phyloP scores from a whole-genome alignment of 192 early-diverging fungal genomes.

The Coemansia sp. region DNA sequence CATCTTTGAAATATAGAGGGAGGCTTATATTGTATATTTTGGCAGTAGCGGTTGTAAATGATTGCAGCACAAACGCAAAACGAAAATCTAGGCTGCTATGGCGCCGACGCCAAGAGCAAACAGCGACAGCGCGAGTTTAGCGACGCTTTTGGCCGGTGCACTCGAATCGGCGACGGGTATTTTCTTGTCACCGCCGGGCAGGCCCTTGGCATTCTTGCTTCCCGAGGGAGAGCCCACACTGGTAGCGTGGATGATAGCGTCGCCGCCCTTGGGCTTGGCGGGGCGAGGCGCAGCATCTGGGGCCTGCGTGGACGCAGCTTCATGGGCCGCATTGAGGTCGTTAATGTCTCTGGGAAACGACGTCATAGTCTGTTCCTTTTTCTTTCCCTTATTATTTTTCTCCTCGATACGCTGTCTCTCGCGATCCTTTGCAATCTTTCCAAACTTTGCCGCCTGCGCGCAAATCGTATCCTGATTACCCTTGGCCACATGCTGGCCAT shows the following conservation, averaged over 20 bases:
- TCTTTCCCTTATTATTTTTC: slow-evolving; percentile 31
- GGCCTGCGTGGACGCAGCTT: neutral
- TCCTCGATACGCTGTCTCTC: slow-evolving; percentile 35
- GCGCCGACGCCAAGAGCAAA: neutral
- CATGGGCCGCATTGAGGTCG: slow-evolving; percentile 33
- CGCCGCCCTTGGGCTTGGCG: neutral
- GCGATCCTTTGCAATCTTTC: slow-evolving; percentile 45
- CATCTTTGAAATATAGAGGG: neutral
- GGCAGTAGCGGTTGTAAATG: neutral
- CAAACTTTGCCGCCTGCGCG: slow-evolving; percentile 49
- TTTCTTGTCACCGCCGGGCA: slow-evolving; percentile 10
- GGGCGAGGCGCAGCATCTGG: neutral
- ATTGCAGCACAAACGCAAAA: too few species aligned
- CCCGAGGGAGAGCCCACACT: neutral
- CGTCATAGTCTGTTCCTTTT: slow-evolving; percentile 12
- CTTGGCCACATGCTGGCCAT: slow-evolving; percentile 41
- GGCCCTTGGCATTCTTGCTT: slow-evolving; percentile 4
- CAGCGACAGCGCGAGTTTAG: neutral
- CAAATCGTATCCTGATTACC: slow-evolving; percentile 37
- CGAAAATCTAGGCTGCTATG: neutral
- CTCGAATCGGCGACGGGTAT: neutral
- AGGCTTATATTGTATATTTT: neutral
- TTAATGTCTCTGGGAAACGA: slow-evolving; percentile 23
- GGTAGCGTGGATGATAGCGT: neutral
- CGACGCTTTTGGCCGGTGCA: neutral